Percentiles rank a stretch among this genome's conserved stretches.
Evolutionary conservation across 2,329 filamentous ascomycete species (phyloP).

Genomic region (Arachnopeziza araneosa): DNA sequence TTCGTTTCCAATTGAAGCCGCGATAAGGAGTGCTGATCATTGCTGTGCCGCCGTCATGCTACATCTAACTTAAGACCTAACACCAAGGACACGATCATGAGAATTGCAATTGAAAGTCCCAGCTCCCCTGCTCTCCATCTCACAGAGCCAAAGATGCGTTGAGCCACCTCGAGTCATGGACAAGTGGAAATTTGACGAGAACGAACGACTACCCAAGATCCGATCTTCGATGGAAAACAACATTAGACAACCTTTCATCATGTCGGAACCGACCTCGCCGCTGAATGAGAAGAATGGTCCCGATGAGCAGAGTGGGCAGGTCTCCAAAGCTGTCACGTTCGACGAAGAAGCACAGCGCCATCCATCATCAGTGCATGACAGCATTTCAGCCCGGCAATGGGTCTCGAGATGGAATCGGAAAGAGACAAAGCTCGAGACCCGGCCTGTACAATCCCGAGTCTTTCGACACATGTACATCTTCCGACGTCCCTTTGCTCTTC

Average conservation of each 20-base stretch:
- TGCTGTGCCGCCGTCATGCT: neutral
- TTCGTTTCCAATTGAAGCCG: neutral
- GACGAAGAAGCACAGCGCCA: neutral
- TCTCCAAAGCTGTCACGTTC: neutral
- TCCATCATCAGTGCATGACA: neutral
- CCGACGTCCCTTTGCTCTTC: neutral
- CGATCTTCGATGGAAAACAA: too few species aligned
- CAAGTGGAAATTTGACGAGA: neutral
- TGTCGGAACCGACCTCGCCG: neutral
- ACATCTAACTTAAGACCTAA: neutral
- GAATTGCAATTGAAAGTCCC: too few species aligned
- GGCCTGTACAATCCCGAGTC: neutral
- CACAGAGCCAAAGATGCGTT: too few species aligned
- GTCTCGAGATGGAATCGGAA: neutral
- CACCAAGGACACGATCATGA: too few species aligned
- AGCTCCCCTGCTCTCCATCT: too few species aligned
- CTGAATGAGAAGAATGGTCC: neutral
- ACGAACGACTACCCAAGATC: neutral
- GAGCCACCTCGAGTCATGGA: neutral
- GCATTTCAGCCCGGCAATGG: neutral
- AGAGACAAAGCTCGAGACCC: neutral
- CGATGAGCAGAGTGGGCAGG: neutral
- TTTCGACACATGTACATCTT: neutral
- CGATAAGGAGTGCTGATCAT: neutral
- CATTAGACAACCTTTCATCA: neutral